These are phyloP conservation scores for Jaminaea rosea DNA, from an alignment of 1,284 basidiomycete species.

Conservation along the genomic window DNA sequence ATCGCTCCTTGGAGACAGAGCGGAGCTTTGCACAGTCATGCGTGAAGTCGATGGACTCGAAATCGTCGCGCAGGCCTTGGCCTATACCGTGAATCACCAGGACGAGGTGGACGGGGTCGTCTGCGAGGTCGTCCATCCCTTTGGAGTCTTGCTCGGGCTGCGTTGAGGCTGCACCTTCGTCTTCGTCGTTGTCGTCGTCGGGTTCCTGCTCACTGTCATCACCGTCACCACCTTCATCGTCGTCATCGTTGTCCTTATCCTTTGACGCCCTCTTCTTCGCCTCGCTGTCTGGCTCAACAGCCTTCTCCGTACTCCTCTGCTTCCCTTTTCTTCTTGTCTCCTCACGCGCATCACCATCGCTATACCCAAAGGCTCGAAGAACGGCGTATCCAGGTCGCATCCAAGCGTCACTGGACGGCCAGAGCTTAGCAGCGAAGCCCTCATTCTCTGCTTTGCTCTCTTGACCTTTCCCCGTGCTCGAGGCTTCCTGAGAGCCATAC, in stretches of 20 bases:
- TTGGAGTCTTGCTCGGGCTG: background rate
- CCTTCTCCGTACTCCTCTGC: conserved; percentile 28
- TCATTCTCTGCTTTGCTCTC: background rate
- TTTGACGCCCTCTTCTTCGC: conserved; percentile 2
- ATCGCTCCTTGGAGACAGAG: conserved; percentile 2
- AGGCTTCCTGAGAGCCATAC: background rate
- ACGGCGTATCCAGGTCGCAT: conserved; percentile 17
- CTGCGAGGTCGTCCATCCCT: conserved; percentile 23
- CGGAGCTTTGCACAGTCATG: conserved; percentile 13
- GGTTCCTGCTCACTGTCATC: background rate
- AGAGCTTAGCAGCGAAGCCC: conserved; percentile 14
- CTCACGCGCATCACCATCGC: conserved; percentile 19
- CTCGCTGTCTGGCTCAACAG: conserved; percentile 10
- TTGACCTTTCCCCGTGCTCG: background rate
- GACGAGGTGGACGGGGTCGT: conserved; percentile 34
- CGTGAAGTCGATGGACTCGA: conserved; percentile 14
- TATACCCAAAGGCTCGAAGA: conserved; percentile 21
- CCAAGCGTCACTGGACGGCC: conserved; percentile 23
- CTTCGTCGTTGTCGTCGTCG: background rate
- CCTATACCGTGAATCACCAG: conserved; percentile 18
- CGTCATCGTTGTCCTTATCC: background rate
- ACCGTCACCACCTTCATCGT: conserved; percentile 2
- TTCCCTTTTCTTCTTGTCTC: conserved; percentile 26
- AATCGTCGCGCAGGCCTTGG: conserved; percentile 6
- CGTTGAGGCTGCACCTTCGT: conserved; percentile 5